Percentiles rank a stretch among this genome's conserved stretches.
Evolutionary conservation across 2,329 filamentous ascomycete species (phyloP).

Genomic region (Epichloe gansuensis): DNA sequence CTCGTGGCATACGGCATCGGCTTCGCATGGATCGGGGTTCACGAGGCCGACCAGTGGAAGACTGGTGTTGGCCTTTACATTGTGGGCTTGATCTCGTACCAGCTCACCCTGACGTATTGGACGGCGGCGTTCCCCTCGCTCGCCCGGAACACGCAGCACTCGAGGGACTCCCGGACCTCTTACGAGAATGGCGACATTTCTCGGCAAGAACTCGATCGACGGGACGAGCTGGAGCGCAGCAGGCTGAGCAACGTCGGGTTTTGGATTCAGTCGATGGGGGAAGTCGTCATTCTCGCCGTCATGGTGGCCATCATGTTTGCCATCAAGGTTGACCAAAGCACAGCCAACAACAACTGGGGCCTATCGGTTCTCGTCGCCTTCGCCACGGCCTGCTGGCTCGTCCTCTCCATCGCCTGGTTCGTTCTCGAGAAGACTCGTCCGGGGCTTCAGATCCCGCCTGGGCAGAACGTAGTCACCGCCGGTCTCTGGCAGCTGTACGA

Average conservation of each 20-base stretch:
- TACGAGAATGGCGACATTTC: slow-evolving; percentile 33
- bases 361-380: slow-evolving; percentile 53
- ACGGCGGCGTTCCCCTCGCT: slow-evolving; percentile 40
- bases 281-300: slow-evolving; percentile 49
- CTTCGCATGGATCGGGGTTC: slow-evolving; percentile 55
- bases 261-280: slow-evolving; percentile 48
- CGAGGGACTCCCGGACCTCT: slow-evolving; percentile 20
- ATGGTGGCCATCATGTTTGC: slow-evolving; percentile 53
- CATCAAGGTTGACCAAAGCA: slow-evolving; percentile 44
- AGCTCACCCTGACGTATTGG: slow-evolving; percentile 56
- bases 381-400: slow-evolving; percentile 49
- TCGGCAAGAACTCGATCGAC: slow-evolving; percentile 45
- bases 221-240: slow-evolving; percentile 50
- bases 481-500: slow-evolving; percentile 50
- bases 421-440: slow-evolving; percentile 50
- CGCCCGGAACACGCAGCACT: slow-evolving; percentile 22
- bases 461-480: slow-evolving; percentile 37
- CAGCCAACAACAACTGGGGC: slow-evolving; percentile 52
- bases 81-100: slow-evolving; percentile 52
- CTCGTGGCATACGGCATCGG: slow-evolving; percentile 49
- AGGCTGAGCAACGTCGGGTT: slow-evolving; percentile 51
- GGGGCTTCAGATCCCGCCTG: slow-evolving; percentile 30
- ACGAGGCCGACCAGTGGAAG: slow-evolving; percentile 46
- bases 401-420: slow-evolving; percentile 55
- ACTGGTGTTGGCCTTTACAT: slow-evolving; percentile 50